These are phyloP conservation scores for Saxophila tyrrhenica DNA, from an alignment of 495 filamentous ascomycete species.

Conservation along the genomic window DNA sequence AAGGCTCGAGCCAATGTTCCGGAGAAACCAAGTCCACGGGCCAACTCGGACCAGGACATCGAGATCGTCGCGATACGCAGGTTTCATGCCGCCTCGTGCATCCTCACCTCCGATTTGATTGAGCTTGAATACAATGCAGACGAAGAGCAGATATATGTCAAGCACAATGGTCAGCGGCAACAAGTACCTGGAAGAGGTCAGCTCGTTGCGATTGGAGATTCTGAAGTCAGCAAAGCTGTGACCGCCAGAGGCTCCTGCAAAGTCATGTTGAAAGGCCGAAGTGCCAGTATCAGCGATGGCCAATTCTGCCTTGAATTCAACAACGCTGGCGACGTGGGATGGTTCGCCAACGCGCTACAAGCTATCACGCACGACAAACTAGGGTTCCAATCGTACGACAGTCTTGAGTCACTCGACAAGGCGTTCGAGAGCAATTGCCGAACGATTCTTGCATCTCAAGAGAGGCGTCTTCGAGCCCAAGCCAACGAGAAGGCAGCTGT, in stretches of 20 bases:
- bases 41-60: no score
- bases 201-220: not conserved
- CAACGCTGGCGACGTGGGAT: not conserved
- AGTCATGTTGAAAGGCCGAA: constrained; percentile 1
- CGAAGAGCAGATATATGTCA: not conserved
- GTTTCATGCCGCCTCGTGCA: not conserved
- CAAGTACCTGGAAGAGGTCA: not conserved
- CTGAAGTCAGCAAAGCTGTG: not conserved
- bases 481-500: not conserved
- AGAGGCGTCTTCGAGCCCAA: not conserved
- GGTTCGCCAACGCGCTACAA: not conserved
- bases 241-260: not conserved
- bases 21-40: no score
- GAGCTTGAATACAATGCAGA: not conserved
- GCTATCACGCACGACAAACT: not conserved
- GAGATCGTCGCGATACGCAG: no score
- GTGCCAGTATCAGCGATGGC: constrained; percentile 4
- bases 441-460: no score
- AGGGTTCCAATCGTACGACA: not conserved
- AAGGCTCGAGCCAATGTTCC: no score
- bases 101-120: not conserved
- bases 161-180: not conserved
- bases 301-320: constrained; percentile 5
- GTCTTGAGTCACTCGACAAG: no score
- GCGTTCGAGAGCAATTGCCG: no score